phyloP scores from a whole-genome alignment of 768 basidiomycete genomes.

The Saitozyma sp. region DNA sequence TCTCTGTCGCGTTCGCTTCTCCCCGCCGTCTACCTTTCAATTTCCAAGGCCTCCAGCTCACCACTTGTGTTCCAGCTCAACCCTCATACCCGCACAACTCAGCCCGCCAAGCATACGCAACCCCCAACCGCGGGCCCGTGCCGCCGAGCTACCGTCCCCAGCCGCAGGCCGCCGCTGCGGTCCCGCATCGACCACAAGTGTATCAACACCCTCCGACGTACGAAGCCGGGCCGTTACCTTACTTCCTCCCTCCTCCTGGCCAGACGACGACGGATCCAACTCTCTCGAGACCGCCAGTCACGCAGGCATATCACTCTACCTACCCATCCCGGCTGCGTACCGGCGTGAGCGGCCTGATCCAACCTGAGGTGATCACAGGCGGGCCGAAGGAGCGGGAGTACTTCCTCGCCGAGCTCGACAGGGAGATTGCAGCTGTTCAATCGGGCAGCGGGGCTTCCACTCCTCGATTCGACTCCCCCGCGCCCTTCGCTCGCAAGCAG shows the following conservation, averaged over 20 bases:
- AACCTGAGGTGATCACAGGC: constrained; percentile 66
- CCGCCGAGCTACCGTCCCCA: background rate
- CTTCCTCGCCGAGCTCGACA: constrained; percentile 36
- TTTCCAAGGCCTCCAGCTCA: too few relatives aligned
- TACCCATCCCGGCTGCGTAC: constrained; percentile 89
- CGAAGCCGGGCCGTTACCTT: constrained; percentile 31
- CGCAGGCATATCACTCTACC: constrained; percentile 74
- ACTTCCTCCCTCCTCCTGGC: constrained; percentile 39
- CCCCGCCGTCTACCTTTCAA: too few relatives aligned
- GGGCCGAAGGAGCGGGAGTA: constrained; percentile 42
- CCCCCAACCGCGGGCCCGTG: background rate
- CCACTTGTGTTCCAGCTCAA: too few relatives aligned
- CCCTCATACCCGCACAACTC: too few relatives aligned
- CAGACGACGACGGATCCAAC: constrained; percentile 34
- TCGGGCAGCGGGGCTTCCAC: constrained; percentile 26
- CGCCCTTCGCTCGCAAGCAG: constrained; percentile 8
- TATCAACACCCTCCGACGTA: constrained; percentile 27
- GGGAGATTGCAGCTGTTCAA: constrained; percentile 15
- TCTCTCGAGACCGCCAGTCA: constrained; percentile 25
- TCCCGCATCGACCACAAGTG: constrained; percentile 10
- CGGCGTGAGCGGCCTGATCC: constrained; percentile 83
- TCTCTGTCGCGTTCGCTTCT: too few relatives aligned
- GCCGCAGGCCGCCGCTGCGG: constrained; percentile 5
- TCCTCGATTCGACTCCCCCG: constrained; percentile 37
- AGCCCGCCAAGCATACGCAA: too few relatives aligned